Conservation (phyloP, 2,329 filamentous ascomycete genomes). For the Albifimbria verrucaria region DNA sequence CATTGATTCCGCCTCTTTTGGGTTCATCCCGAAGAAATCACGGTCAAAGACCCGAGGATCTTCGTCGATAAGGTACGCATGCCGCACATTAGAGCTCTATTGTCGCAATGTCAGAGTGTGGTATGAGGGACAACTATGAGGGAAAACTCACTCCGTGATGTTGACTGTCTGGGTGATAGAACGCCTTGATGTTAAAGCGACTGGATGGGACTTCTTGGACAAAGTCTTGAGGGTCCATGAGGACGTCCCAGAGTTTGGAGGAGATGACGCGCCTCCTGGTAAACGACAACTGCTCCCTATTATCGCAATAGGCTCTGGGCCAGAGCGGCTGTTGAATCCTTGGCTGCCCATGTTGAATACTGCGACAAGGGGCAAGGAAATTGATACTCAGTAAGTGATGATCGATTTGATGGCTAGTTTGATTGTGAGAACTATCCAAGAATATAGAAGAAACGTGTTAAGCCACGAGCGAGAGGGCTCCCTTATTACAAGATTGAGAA, state of each 20-base stretch:
- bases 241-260: slow-evolving; percentile 33
- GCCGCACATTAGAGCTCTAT: no score
- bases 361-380: no score
- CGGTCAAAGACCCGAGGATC: slow-evolving; percentile 12
- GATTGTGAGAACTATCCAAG: no score
- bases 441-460: no score
- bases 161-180: slow-evolving; percentile 26
- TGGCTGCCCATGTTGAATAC: no score
- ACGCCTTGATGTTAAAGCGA: slow-evolving; percentile 20
- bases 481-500: no score
- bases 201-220: slow-evolving; percentile 22
- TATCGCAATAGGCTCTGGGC: slow-evolving; percentile 41
- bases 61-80: neutral
- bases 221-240: slow-evolving; percentile 26
- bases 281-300: slow-evolving; percentile 37
- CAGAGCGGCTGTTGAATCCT: no score
- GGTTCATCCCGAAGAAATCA: slow-evolving; percentile 21
- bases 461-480: no score
- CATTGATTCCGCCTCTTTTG: slow-evolving; percentile 19
- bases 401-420: no score
- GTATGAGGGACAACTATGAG: no score
- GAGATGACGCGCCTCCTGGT: slow-evolving; percentile 30
- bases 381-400: no score
- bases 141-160: slow-evolving; percentile 21
- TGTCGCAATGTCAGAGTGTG: no score